Evolutionary conservation across 768 basidiomycete species (phyloP), one percentile per base, ranked within the genome.

Genomic region (Fistulinella prunicolor): DNA sequence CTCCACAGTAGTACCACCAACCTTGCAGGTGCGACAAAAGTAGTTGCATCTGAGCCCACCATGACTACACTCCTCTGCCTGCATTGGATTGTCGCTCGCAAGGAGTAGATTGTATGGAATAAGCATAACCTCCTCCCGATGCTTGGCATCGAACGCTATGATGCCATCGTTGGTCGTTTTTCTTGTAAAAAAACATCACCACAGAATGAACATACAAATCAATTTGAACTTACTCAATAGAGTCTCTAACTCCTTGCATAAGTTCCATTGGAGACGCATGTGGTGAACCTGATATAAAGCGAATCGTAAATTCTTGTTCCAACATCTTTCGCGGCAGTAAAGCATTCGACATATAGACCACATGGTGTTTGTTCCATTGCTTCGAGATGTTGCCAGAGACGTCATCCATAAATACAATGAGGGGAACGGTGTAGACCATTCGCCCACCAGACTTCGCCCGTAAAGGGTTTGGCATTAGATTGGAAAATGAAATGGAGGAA

Each of bases 311-410:
- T 30, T 68, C 66, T 24, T 70, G 62, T 30, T 74, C 64, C 0
- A 73, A 34, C 21, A 62, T 55, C 23, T 58, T 24, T 0, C 57
- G 50, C 3, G 67, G 68, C 1, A 75, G 26, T 7, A 38, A 49
- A 0, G 43, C 66, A 47, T 73, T 70, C 0, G 60, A 68, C 44
- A 70, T 51, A 19, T 73, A 74, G 0, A 62, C 44, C 0, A 61
- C 51, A 10, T 67, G 61, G 26, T 73, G 68, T 24, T 67, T 67
- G 29, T 73, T 70, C 65, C 68, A 74, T 21, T 71, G 70, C 34
- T 70, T 73, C 4, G 56, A 68, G 2, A 54, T 45, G 28, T 72
- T 72, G 0, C 61, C 71, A 0, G 63, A 73, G 0, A 73, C 57
- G 37, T 73, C 65, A 24, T 73, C 70, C 38, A 70, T 62, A 42